Conservation (phyloP, 176 grass and related monocot species). For the Oropetium thomaeum region DNA sequence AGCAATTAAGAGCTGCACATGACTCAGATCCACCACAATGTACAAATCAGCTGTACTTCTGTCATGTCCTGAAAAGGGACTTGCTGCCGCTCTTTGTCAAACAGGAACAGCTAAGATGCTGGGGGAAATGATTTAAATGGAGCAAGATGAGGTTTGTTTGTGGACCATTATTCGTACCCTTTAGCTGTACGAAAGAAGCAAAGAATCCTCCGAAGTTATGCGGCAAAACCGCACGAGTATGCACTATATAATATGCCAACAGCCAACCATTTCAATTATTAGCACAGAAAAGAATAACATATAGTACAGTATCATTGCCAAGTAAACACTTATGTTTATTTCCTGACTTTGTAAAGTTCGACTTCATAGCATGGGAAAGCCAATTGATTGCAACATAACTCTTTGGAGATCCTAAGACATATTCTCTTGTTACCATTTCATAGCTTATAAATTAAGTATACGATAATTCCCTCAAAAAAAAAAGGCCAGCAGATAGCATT, state of each 20-base stretch:
- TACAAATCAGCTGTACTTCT: conserved; percentile 38
- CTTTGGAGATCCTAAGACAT: conserved; percentile 36
- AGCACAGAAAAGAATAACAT: conserved; percentile 21
- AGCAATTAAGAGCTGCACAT: conserved; percentile 47
- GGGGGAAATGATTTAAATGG: conserved; percentile 34
- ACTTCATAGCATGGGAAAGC: conserved; percentile 30
- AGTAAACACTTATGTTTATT: conserved; percentile 20
- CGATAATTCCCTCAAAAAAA: no score
- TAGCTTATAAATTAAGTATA: conserved; percentile 27
- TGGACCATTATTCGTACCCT: conserved; percentile 27
- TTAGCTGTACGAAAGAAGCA: conserved; percentile 37
- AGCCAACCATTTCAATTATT: conserved; percentile 32
- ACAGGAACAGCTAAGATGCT: conserved; percentile 55
- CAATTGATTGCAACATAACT: conserved; percentile 25
- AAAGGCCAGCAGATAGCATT: conserved; percentile 17
- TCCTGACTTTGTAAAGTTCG: conserved; percentile 20
- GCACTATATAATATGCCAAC: conserved; percentile 19
- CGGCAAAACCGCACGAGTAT: conserved; percentile 34
- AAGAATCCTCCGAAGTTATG: conserved; percentile 3
- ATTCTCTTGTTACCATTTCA: conserved; percentile 20
- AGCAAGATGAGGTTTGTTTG: conserved; percentile 34
- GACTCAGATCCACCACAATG: conserved; percentile 47
- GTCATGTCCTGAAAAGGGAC: conserved; percentile 34
- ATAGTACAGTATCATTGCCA: conserved; percentile 27
- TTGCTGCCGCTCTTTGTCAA: conserved; percentile 37